Evolutionary conservation across 495 filamentous ascomycete species (phyloP), one percentile per base, ranked within the genome.

Genomic region (Penicillium cosmopolitanum): DNA sequence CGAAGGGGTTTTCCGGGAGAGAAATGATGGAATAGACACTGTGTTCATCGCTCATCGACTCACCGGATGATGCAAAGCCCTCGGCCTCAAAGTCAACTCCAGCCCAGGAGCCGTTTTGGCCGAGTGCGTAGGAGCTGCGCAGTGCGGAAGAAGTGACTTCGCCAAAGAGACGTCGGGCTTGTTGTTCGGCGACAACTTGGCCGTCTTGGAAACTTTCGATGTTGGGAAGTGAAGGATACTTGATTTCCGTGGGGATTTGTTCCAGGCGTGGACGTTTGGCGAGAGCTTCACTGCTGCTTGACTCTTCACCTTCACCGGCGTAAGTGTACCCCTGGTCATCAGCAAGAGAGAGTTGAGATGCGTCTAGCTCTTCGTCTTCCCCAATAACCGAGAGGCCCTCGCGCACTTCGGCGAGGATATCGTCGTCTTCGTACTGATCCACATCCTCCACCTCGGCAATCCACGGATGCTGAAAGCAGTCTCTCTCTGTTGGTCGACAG

Each of bases 131-230:
- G 25, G 85, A 85, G 72, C 88, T 93, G 19, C 84, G 81, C 4
- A 95, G 69, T 11, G 84, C 87, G 7, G 91, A 91, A 12, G 78
- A 69, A 25, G 84, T 85, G 51, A 97, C 87, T 70, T 96, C 92
- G 1, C 93, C 92, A 74, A 94, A 96, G 4, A 96, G 78, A 31
- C 87, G 85, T 51, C 74, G 73, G 12, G 70, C 66, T 15, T 70
- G 71, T 5, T 65, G 53, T 16, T 73, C 68, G 15, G 73, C 62
- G 19, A 57, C 52, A 8, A 67, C 65, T 38, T 75, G 71, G 9
- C 55, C 60, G 13, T 73, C 72, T 43, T 69, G 67, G 16, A 76
- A 73, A 44, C 73, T 78, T 59, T 79, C 75, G 59, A 71, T 77
- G 64, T 68, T 68, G 15, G 77, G 77, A 36, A 80, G 73, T 1